Percentiles rank a stretch among this genome's conserved stretches.
Conservation (phyloP, 2,329 filamentous ascomycete genomes). For the Epichloe elymi region DNA sequence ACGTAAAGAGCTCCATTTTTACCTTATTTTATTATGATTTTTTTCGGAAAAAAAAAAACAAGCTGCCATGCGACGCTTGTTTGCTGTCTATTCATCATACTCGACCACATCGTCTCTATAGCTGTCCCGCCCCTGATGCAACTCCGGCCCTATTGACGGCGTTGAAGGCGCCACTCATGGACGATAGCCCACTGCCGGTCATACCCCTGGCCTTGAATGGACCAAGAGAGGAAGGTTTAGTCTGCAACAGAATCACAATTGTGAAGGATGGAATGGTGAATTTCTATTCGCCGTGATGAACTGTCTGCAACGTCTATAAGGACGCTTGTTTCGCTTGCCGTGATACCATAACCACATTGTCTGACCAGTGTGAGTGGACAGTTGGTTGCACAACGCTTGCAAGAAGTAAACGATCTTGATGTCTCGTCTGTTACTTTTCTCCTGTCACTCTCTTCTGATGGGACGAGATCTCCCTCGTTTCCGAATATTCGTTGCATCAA, state of each 20-base stretch:
- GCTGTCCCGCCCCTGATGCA: not conserved
- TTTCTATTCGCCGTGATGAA: not conserved
- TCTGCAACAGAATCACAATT: not conserved
- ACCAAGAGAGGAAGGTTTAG: not conserved
- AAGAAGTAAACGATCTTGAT: not conserved
- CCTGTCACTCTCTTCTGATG: not conserved
- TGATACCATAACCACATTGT: conserved; percentile 1
- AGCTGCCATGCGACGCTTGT: not conserved
- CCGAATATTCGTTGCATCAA: not conserved
- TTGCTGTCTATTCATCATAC: conserved; percentile 1
- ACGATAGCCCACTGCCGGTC: not conserved
- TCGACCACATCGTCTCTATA: not conserved
- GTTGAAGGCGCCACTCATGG: not conserved
- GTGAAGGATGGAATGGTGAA: not conserved
- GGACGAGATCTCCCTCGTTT: not conserved
- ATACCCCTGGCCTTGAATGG: not conserved
- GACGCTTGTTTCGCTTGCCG: not conserved
- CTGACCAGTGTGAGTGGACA: not conserved
- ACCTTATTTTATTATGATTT: too few relatives aligned
- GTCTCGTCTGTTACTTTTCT: not conserved
- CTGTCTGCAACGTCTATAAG: conserved; percentile 1
- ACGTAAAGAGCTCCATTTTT: not conserved
- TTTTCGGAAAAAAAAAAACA: not conserved
- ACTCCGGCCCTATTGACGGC: not conserved
- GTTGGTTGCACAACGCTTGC: not conserved